Evolutionary conservation across 495 filamentous ascomycete genomes (phyloP), one percentile per base, ranked within the genome.

Genomic region (Penicillium waksmanii): DNA sequence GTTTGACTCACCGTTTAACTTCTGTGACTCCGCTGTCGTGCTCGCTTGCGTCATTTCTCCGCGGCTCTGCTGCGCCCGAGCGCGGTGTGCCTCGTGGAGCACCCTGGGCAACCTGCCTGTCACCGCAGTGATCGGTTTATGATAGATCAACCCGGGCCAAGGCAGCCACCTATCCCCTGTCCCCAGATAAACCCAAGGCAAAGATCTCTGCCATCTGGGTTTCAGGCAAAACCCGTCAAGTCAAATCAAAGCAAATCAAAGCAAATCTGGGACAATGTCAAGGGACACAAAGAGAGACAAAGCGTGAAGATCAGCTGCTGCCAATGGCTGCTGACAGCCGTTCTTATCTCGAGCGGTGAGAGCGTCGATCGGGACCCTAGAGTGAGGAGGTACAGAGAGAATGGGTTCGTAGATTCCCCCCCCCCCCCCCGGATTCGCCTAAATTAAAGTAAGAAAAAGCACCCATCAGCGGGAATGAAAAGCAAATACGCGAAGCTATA

Each of bases 11-110:
- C 33, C 42, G 42, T 46, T 61, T 23, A 38, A 54, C 57, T 64
- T 59, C 46, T 9, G 46, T 58, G 40, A 58, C 54, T 59, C 34
- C 33, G 5, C 34, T 65, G 57, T 53, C 61, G 61, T 64, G 55
- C 51, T 59, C 17, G 49, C 42, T 66, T 66, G 63, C 63, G 63
- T 62, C 63, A 66, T 62, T 56, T 57, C 23, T 55, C 51, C 60
- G 58, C 63, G 63, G 63, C 63, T 62, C 59, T 66, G 58, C 58
- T 49, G 19, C 10, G 19, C 19, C 46, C 42, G 42, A 44, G 42
- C 42, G 42, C 42, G 42, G 42, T 44, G 42, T 44, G 42, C 42
- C 42, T 44, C n/a, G 42, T 5, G 15, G 13, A 18, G 42, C 15
- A 19, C 42, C 36, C 36, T 17, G 25, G 46, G 8, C 25, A 23